Evolutionary conservation across 139 green algal species (phyloP).

Genomic region (Coelastrella sp.): DNA sequence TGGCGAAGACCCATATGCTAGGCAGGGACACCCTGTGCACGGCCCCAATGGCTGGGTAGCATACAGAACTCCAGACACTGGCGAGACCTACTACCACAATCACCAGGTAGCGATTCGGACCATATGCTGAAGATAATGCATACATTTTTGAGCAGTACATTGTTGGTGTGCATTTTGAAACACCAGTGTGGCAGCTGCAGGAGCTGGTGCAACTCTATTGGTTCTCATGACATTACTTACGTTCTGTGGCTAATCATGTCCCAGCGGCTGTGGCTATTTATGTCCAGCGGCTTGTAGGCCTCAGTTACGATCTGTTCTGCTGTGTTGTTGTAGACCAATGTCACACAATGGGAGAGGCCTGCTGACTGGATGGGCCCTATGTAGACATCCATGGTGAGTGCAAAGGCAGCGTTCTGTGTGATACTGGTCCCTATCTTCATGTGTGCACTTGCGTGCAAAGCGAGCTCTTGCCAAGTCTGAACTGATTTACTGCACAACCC

Average conservation of each 20-base stretch:
- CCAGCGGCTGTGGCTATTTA: not conserved
- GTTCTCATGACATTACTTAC: no score
- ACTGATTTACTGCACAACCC: no score
- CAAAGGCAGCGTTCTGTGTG: no score
- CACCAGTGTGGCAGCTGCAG: no score
- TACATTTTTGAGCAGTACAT: no score
- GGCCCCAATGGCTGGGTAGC: constrained; percentile 84
- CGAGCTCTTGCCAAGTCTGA: no score
- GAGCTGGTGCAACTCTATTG: no score
- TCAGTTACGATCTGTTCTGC: not conserved
- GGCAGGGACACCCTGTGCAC: constrained; percentile 67
- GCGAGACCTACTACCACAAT: constrained; percentile 86
- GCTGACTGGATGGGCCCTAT: constrained; percentile 56
- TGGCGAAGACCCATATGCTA: constrained; percentile 68
- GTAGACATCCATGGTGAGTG: not conserved
- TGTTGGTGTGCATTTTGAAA: no score
- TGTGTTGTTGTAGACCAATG: constrained; percentile 34
- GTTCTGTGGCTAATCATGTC: no score
- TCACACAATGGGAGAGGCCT: constrained; percentile 73
- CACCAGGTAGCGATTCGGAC: constrained; percentile 8
- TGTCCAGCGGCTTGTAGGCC: not conserved
- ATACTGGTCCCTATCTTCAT: no score
- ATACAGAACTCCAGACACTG: constrained; percentile 70
- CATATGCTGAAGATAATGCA: no score
- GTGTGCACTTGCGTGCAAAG: no score